Conservation (phyloP, 768 basidiomycete genomes). For the Tricholoma sp. region DNA sequence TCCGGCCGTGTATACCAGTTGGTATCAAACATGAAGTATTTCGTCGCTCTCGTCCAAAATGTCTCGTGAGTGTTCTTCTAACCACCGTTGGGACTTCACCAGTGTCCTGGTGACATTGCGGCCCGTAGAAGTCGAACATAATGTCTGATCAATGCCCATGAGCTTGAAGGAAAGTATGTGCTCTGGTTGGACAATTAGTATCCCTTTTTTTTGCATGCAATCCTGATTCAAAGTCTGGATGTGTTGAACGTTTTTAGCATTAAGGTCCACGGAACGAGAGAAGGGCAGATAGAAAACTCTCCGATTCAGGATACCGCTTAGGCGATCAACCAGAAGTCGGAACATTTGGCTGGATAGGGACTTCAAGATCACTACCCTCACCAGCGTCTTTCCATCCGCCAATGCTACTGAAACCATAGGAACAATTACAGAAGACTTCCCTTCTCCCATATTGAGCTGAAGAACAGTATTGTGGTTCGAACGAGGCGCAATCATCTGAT, state of each 20-base stretch:
- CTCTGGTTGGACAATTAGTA: constrained; percentile 50
- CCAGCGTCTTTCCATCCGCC: constrained; percentile 37
- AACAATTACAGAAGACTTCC: constrained; percentile 49
- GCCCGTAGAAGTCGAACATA: no score
- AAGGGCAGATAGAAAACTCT: constrained; percentile 48
- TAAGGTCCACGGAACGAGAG: constrained; percentile 31
- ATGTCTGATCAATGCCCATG: constrained; percentile 34
- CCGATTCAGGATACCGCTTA: constrained; percentile 41
- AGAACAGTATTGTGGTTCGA: constrained; percentile 31
- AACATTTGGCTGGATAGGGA: constrained; percentile 45
- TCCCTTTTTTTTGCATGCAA: constrained; percentile 33
- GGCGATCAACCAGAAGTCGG: constrained; percentile 34
- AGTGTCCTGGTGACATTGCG: constrained; percentile 12
- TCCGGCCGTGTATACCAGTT: constrained; percentile 43
- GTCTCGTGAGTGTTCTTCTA: constrained; percentile 26
- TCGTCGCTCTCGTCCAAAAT: constrained; percentile 46
- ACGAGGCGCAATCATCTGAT: constrained; percentile 41
- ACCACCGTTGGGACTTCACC: constrained; percentile 23
- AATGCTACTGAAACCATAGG: constrained; percentile 36
- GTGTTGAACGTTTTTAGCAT: constrained; percentile 7
- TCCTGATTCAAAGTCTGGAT: constrained; percentile 29
- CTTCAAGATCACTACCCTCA: constrained; percentile 48
- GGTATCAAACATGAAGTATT: constrained; percentile 41
- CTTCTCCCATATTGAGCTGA: constrained; percentile 59
- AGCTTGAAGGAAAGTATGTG: constrained; percentile 48